phyloP scores from a whole-genome alignment of 495 filamentous ascomycete genomes.

The Penicillium pulvis region DNA sequence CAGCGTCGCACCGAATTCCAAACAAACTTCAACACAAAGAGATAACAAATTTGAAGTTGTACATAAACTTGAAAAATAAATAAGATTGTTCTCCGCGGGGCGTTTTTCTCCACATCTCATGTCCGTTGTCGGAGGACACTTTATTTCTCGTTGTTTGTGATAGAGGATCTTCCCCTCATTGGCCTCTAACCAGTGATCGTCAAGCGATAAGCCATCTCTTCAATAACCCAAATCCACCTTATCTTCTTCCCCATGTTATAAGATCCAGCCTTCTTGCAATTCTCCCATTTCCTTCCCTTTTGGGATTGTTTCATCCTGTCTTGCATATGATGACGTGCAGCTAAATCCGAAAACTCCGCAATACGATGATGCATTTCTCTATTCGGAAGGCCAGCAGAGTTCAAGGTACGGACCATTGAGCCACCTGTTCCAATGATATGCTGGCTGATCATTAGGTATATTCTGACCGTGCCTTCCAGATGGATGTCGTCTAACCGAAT shows the following conservation, averaged over 20 bases:
- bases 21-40: not conserved
- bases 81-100: constrained; percentile 1
- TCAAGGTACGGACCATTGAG: not conserved
- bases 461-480: not conserved
- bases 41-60: not conserved
- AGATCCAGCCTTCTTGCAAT: not conserved
- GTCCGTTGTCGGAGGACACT: constrained; percentile 14
- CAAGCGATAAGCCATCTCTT: not conserved
- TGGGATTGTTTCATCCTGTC: constrained; percentile 8
- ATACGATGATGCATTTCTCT: not conserved
- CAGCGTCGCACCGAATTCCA: not conserved
- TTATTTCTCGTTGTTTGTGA: not conserved
- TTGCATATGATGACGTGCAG: constrained; percentile 9
- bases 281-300: constrained; percentile 34
- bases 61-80: not conserved
- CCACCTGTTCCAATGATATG: not conserved
- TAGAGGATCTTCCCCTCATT: not conserved
- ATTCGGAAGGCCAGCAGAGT: constrained; percentile 21
- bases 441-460: no score
- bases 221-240: constrained; percentile 2
- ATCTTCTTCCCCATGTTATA: constrained; percentile 5
- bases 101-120: not conserved
- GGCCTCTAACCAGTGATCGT: not conserved
- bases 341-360: not conserved
- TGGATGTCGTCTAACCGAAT: not conserved